Percentiles rank a stretch among this genome's conserved stretches.
Evolutionary conservation across 2,329 filamentous ascomycete genomes (phyloP).

Genomic region (Teratosphaeria destructans): DNA sequence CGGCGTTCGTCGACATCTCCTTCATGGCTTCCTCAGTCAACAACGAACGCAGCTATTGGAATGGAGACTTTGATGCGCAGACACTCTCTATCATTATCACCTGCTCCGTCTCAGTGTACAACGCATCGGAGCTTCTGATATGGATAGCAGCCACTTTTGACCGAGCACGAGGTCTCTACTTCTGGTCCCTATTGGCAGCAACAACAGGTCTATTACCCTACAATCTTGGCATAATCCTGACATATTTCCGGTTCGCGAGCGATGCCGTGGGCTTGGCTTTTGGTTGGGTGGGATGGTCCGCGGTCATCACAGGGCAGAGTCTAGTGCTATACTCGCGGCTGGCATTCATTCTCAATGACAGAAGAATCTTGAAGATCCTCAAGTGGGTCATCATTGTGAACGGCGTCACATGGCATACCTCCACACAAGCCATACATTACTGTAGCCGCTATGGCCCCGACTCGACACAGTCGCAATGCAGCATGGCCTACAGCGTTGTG

Average conservation of each 20-base stretch:
- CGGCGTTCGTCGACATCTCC: too few species aligned
- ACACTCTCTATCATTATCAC: neutral
- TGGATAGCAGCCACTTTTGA: constrained; percentile 35
- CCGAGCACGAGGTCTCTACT: constrained; percentile 36
- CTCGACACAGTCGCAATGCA: neutral
- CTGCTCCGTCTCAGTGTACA: constrained; percentile 12
- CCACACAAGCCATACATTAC: neutral
- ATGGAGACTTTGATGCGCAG: neutral
- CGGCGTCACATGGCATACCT: neutral
- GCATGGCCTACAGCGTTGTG: neutral
- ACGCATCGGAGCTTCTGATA: constrained; percentile 36
- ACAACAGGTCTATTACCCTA: constrained; percentile 29
- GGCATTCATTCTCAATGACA: neutral
- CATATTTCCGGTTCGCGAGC: neutral
- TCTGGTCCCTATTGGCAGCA: constrained; percentile 37
- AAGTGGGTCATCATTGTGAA: neutral
- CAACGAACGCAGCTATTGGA: neutral
- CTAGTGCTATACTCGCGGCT: neutral
- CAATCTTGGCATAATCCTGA: neutral
- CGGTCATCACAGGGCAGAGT: neutral
- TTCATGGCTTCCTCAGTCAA: neutral
- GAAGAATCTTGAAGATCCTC: neutral
- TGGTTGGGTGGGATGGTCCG: neutral
- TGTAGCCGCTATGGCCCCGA: neutral
- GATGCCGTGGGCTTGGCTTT: neutral